These are phyloP conservation scores for Ophiosphaerella herpotricha DNA, from an alignment of 2,329 filamentous ascomycete genomes.

Conservation along the genomic window DNA sequence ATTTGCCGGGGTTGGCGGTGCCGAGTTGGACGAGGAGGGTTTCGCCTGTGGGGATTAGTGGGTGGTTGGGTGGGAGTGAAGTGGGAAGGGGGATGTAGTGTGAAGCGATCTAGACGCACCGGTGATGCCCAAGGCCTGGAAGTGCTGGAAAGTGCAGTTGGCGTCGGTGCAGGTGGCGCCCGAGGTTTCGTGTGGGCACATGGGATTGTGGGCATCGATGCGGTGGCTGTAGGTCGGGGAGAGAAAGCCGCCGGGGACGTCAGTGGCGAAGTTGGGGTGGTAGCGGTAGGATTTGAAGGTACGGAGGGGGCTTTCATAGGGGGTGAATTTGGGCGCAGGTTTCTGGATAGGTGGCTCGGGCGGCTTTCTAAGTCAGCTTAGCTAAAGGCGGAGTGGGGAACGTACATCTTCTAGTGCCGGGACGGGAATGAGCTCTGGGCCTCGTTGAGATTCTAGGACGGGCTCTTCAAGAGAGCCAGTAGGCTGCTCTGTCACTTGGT, in stretches of 20 bases:
- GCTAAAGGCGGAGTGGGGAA: conserved; percentile 2
- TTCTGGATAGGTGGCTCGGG: conserved; percentile 10
- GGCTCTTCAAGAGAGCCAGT: conserved; percentile 43
- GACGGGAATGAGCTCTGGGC: conserved; percentile 6
- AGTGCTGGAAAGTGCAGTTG: conserved; percentile 80
- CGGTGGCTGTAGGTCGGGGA: conserved; percentile 93
- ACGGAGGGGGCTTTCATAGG: conserved; percentile 83
- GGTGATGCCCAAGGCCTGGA: conserved; percentile 70
- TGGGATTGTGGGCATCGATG: conserved; percentile 73
- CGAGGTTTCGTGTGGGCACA: conserved; percentile 78
- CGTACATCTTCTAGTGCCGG: conserved; percentile 24
- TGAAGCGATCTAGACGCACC: conserved; percentile 64
- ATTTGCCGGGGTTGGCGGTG: conserved; percentile 64
- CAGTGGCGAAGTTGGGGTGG: conserved; percentile 73
- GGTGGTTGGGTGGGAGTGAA: conserved; percentile 34
- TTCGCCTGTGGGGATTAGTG: conserved; percentile 64
- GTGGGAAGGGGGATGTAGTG: conserved; percentile 19
- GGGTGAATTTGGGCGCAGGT: conserved; percentile 50
- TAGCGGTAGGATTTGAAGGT: conserved; percentile 89
- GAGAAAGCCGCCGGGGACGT: conserved; percentile 75
- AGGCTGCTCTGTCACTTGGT: conserved; percentile 13
- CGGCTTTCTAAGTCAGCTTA: conserved; percentile 26
- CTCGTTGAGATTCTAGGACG: conserved; percentile 46
- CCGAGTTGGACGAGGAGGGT: conserved; percentile 74
- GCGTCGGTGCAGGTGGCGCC: conserved; percentile 74